Evolutionary conservation across 148 eudicot genomes (phyloP), one percentile per base, ranked within the genome.

Genomic region (Rhododendron simsii): DNA sequence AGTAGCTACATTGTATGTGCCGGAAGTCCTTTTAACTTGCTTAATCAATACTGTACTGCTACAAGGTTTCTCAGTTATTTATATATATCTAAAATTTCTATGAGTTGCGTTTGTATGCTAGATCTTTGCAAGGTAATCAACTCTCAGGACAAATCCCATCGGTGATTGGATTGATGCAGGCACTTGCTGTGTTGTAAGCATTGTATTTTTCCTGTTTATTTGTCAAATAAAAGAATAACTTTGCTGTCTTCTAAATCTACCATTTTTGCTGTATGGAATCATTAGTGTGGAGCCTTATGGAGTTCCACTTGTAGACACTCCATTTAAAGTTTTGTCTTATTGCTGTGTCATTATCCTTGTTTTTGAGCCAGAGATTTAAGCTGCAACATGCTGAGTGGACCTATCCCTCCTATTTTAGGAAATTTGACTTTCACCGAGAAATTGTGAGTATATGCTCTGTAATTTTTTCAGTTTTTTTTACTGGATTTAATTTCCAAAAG

Each of bases 141-240:
- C 91, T 97, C 21, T 92, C 95, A 4, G 99, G 99, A 57, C 90
- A 87, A 82, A 94, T 97, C 83, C 99, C 99, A 35, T 90, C 95
- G 0, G 99, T 97, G 81, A 95, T 97, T 86, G 99, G 99, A 83
- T 87, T 97, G 91, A 97, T 97, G 99, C 99, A 97, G 90, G 99
- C 99, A 83, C 98, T 97, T 86, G 98, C 99, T 23, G 99, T 97
- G 76, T 81, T 97, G 99, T 97, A 91, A 92, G 99, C 92, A 37
- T 35, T 71, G 76, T 14, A 30, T 26, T 71, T 71, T 71, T 71
- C 6, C 41, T 71, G 3, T 71, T 14, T 28, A 69, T 28, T 71
- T 71, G 20, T 71, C 41, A 71, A 14, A 33, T 33, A 33, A 71
- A 71, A 30, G 39, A 71, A 84, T 53, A 26, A 51, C 15, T 37